Evolutionary conservation across 2,329 filamentous ascomycete species (phyloP).

Genomic region (Sporothrix pallida): DNA sequence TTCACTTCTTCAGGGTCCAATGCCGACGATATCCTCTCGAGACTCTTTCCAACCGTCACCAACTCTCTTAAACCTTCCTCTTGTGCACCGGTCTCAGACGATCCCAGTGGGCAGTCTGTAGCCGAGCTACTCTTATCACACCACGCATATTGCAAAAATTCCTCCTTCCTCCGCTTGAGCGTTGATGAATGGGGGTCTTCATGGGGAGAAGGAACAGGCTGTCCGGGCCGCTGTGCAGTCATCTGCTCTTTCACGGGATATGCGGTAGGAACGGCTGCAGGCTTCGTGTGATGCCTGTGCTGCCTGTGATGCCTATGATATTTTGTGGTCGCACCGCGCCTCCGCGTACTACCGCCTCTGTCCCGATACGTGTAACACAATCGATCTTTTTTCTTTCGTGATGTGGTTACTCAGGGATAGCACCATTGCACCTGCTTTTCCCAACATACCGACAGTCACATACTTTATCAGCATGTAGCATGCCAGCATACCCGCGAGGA

Average conservation of each 20-base stretch:
- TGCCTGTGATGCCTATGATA: too few relatives aligned
- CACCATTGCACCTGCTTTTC: neutral
- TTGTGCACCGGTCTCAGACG: neutral
- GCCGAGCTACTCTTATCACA: neutral
- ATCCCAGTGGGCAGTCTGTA: neutral
- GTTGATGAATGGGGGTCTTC: too few relatives aligned
- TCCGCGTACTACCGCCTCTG: conserved; percentile 1
- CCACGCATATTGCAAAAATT: neutral
- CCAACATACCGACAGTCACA: neutral
- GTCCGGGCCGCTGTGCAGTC: conserved; percentile 2
- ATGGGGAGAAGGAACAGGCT: neutral
- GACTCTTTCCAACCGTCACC: neutral
- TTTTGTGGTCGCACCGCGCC: conserved; percentile 1
- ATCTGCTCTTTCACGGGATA: neutral
- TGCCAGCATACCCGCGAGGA: too few relatives aligned
- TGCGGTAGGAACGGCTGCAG: conserved; percentile 1
- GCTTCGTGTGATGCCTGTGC: neutral
- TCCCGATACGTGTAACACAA: conserved; percentile 19
- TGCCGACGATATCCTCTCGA: neutral
- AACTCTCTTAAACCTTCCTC: conserved; percentile 11
- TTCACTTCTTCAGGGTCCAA: neutral
- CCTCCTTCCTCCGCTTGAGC: too few relatives aligned
- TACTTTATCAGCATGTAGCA: too few relatives aligned
- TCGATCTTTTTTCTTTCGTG: conserved; percentile 25
- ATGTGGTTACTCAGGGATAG: neutral